These are phyloP conservation scores for Exophiala sideris DNA, from an alignment of 2,329 filamentous ascomycete species.

Conservation along the genomic window DNA sequence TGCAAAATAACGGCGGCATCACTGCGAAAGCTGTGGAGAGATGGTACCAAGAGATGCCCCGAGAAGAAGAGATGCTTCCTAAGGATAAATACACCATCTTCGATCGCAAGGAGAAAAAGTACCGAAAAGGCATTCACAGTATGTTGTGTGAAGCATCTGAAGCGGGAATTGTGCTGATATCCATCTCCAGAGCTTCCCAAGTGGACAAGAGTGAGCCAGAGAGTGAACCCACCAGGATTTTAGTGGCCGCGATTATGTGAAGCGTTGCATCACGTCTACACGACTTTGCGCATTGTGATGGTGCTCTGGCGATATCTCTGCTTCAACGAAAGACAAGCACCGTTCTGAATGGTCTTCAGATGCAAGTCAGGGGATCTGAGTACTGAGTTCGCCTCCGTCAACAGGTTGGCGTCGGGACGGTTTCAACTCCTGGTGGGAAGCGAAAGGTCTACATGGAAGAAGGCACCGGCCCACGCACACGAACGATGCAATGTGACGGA, in stretches of 20 bases:
- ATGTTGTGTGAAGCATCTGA: constrained; percentile 41
- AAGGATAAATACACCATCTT: constrained; percentile 98
- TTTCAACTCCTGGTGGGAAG: no score
- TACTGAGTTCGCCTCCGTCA: no score
- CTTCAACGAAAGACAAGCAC: neutral
- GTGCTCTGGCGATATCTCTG: no score
- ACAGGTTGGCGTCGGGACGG: no score
- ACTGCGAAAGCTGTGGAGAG: constrained; percentile 73
- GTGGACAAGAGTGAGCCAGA: constrained; percentile 93
- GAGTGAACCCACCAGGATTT: constrained; percentile 91
- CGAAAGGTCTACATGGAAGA: no score
- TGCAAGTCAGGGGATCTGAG: no score
- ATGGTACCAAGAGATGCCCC: constrained; percentile 96
- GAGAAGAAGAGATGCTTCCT: constrained; percentile 90
- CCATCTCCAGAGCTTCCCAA: constrained; percentile 67
- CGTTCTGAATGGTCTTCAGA: neutral
- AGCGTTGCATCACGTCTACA: neutral
- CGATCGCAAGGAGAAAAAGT: constrained; percentile 90
- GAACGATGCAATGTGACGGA: no score
- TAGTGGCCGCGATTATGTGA: constrained; percentile 37
- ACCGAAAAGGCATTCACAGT: constrained; percentile 98
- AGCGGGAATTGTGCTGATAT: constrained; percentile 9
- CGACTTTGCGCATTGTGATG: neutral
- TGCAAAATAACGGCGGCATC: constrained; percentile 68
- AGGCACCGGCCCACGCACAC: no score